Evolutionary conservation across 192 early-diverging fungal genomes (phyloP).

Genomic region (Coemansia sp.): DNA sequence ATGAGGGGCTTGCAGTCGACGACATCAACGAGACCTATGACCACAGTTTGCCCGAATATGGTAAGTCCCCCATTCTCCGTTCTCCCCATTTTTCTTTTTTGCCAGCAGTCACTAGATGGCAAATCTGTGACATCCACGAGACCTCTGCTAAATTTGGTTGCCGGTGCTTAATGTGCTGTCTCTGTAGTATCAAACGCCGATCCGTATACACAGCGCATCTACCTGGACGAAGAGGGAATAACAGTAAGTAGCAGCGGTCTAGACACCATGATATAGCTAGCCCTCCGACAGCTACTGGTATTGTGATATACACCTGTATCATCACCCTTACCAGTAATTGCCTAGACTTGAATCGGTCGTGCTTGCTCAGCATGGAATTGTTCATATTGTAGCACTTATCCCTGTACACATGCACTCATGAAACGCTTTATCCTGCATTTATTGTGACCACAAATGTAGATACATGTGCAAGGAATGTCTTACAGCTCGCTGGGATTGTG

Average conservation of each 20-base stretch:
- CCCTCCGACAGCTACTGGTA: not conserved
- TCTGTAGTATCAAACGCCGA: conserved; percentile 41
- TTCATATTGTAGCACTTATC: not conserved
- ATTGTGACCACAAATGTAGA: not conserved
- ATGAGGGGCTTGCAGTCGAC: conserved; percentile 55
- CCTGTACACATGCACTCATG: not conserved
- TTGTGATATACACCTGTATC: not conserved
- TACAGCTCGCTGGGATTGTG: conserved; percentile 54
- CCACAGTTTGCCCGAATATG: conserved; percentile 54
- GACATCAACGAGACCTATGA: conserved; percentile 57
- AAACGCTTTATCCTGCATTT: not conserved
- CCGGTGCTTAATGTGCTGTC: not conserved
- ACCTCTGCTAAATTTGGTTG: not conserved
- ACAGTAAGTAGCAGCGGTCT: conserved; percentile 31
- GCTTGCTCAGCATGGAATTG: not conserved
- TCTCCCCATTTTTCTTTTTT: not conserved
- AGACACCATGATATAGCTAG: not conserved
- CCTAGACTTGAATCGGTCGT: not conserved
- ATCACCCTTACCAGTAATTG: not conserved
- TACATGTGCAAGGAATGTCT: conserved; percentile 63
- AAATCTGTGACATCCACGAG: not conserved
- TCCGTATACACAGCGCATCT: conserved; percentile 54
- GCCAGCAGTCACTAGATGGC: not conserved
- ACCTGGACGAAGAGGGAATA: conserved; percentile 74
- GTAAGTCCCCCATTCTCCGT: conserved; percentile 2